A percentile compares a stretch with the other conserved stretches of the same genome.
phyloP scores from a whole-genome alignment of 305 asterid genomes.

The Salvia sclarea region DNA sequence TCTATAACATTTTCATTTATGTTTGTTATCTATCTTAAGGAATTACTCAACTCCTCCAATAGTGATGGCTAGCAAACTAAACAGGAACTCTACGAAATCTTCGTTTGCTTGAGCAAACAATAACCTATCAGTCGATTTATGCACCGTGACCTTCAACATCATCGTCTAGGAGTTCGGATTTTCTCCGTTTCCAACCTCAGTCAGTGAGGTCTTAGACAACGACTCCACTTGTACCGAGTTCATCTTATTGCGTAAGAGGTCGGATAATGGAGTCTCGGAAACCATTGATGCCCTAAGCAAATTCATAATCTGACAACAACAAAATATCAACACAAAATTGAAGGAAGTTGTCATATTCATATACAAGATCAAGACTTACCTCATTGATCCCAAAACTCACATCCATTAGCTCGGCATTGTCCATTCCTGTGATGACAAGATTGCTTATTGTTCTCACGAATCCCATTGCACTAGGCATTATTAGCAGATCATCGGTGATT shows the following conservation, averaged over 20 bases:
- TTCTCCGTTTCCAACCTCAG: not conserved
- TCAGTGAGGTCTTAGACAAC: too few relatives aligned
- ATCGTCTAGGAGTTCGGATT: not conserved
- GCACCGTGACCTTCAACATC: slow-evolving; percentile 10
- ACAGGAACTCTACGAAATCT: slow-evolving; percentile 37
- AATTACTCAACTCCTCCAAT: slow-evolving; percentile 6
- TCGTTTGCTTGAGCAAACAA: slow-evolving; percentile 18
- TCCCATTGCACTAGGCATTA: not conserved
- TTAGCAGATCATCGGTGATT: slow-evolving; percentile 22
- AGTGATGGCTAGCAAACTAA: slow-evolving; percentile 28
- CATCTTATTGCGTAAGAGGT: too few relatives aligned
- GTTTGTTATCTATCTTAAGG: too few relatives aligned
- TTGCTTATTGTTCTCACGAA: not conserved
- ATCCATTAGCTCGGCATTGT: not conserved
- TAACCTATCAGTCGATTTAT: slow-evolving; percentile 13
- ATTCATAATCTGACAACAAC: slow-evolving; percentile 4
- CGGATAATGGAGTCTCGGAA: slow-evolving; percentile 33
- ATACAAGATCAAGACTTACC: too few relatives aligned
- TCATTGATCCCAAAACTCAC: not conserved
- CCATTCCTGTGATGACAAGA: slow-evolving; percentile 18
- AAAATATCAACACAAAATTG: too few relatives aligned
- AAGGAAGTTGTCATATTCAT: too few relatives aligned
- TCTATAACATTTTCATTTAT: too few relatives aligned
- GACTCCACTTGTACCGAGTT: too few relatives aligned
- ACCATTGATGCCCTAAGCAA: slow-evolving; percentile 32